Base-by-base conservation (phyloP, 257 asterid species). In the Craterostigma plantagineum region DNA sequence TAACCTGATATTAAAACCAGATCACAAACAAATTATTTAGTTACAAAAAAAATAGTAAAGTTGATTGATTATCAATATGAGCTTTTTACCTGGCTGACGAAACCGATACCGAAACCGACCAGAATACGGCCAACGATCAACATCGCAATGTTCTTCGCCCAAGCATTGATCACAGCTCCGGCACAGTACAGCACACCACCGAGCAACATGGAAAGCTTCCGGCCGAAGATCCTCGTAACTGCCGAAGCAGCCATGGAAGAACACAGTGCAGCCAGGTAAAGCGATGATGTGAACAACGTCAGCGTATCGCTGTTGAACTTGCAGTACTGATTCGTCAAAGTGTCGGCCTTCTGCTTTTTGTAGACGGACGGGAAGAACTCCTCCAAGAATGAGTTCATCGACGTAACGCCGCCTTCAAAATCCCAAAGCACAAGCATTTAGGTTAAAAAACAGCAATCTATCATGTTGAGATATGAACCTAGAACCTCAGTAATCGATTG, bases 41-140 rank as follows among this genome's bases (percentile, higher is more conserved):
- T n/a, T n/a, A n/a, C n/a, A n/a, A n/a, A n/a, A n/a, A n/a, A n/a
- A n/a, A n/a, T n/a, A n/a, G n/a, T n/a, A n/a, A n/a, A n/a, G n/a
- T n/a, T n/a, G n/a, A n/a, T n/a, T n/a, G n/a, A n/a, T n/a, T n/a
- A n/a, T n/a, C n/a, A n/a, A n/a, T n/a, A n/a, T n/a, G n/a, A n/a
- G n/a, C n/a, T n/a, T n/a, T n/a, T n/a, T n/a, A 79, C 95, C 93
- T 87, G 98, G 52, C 79, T 87, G 7, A 91, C 95, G 16, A 87
- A 87, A 5, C 98, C 98, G n/a, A 87, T 81, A 0, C 98, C 98
- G 34, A 91, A 79, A 0, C 95, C 95, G 17, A 87, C 84, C 11
- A 79, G 35, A 59, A 87, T 71, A 52, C 95, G 49, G 35, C 98
- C 98, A 36, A 74, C 53, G 51, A 87, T 87, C 42, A 87, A 95